Evolutionary conservation across 192 early-diverging fungal species (phyloP).

Genomic region (Podochytrium sp.): DNA sequence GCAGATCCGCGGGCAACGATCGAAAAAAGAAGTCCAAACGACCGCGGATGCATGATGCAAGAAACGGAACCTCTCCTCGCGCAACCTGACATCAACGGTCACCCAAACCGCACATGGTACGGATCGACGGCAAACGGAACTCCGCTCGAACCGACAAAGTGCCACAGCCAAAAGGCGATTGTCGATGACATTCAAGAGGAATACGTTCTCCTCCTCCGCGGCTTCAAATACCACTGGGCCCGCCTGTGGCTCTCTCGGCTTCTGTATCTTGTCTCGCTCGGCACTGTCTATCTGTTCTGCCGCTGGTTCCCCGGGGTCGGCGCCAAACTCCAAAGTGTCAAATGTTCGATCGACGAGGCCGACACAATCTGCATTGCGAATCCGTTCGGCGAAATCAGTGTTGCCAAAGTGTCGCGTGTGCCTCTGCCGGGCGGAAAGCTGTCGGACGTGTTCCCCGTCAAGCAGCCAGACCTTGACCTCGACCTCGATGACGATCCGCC

Average conservation of each 20-base stretch:
- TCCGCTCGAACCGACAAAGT: neutral
- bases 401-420: slow-evolving; percentile 3
- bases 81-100: neutral
- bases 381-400: slow-evolving; percentile 47
- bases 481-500: slow-evolving; percentile 1
- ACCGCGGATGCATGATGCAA: neutral
- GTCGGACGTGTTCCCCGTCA: slow-evolving; percentile 23
- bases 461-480: neutral
- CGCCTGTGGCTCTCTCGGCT: slow-evolving; percentile 60
- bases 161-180: neutral
- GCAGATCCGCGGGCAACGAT: neutral
- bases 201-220: neutral
- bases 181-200: slow-evolving; percentile 18
- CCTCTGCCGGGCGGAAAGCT: slow-evolving; percentile 17
- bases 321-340: slow-evolving; percentile 69
- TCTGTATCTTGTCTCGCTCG: slow-evolving; percentile 67
- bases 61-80: neutral
- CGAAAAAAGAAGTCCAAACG: neutral
- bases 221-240: neutral
- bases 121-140: neutral
- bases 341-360: slow-evolving; percentile 72
- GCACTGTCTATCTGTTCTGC: slow-evolving; percentile 74
- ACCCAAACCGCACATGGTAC: neutral
- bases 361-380: slow-evolving; percentile 65
- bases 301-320: slow-evolving; percentile 85